Base-by-base conservation (phyloP, 768 basidiomycete genomes). In the Suillus plorans region DNA sequence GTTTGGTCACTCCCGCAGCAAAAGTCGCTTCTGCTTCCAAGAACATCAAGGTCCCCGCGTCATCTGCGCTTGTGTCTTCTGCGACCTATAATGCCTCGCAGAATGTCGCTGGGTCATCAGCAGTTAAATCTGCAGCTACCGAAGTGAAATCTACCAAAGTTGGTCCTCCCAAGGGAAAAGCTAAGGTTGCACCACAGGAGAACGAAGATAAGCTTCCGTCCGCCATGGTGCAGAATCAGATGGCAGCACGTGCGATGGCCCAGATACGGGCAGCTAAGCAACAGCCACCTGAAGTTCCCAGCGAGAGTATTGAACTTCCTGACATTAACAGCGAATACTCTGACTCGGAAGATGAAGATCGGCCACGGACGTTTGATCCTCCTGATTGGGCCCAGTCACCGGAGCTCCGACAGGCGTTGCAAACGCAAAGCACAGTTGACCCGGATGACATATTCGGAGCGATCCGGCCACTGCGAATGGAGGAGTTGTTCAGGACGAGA, bases 261-360 rank as follows among this genome's bases (percentile, higher is more conserved):
- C 87, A 90, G 68, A 77, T 90, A 62, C 82, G 87, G 64, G 88
- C 89, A 31, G 83, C 86, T 16, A 75, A 76, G 50, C 81, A 84
- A 62, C 77, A 79, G 44, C 73, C 78, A 44, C 84, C 86, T 12
- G 73, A 79, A 3, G 74, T 89, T 63, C 77, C 88, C 20, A 91
- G 88, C 73, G 91, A 95, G 80, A 88, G 84, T 72, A 93, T 96
- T 69, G 95, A 95, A 70, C 81, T 99, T 20, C 96, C 97, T 0
- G 97, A 99, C 55, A 95, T 97, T 72, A 91, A 95, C 71, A 95
- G 92, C 78, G 97, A 98, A 71, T 99, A 98, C 77, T 97, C 95
- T 6, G 93, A 96, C 76, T 97, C 95, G 5, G 97, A 95, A 53
- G 94, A 96, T 69, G 95, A 96, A 74, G 88, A 89, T 68, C 86